These are phyloP conservation scores for Pythium phragmiticola DNA, from an alignment of 352 stramenopile genomes.

Conservation along the genomic window DNA sequence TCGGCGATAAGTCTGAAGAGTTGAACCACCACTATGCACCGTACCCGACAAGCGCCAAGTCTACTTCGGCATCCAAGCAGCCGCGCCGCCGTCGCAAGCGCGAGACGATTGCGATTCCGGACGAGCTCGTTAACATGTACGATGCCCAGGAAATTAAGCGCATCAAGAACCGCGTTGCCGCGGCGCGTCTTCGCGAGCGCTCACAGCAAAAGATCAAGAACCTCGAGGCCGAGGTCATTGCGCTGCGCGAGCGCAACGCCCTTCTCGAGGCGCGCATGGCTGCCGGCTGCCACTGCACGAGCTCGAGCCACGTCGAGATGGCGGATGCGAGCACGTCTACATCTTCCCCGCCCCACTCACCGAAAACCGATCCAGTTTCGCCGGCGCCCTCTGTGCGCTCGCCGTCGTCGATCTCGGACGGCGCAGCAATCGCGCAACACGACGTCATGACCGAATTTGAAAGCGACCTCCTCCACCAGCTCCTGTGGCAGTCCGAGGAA, in stretches of 20 bases:
- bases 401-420: slow-evolving; percentile 21
- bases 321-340: slow-evolving; percentile 1
- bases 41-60: slow-evolving; percentile 21
- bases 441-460: slow-evolving; percentile 27
- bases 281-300: slow-evolving; percentile 31
- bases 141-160: slow-evolving; percentile 46
- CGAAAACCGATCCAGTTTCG: slow-evolving; percentile 9
- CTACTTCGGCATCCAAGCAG: neutral
- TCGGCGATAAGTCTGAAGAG: neutral
- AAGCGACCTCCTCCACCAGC: slow-evolving; percentile 27
- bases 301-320: neutral
- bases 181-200: slow-evolving; percentile 43
- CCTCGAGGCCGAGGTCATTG: slow-evolving; percentile 35
- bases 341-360: neutral
- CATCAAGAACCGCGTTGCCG: slow-evolving; percentile 58
- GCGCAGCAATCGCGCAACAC: slow-evolving; percentile 19
- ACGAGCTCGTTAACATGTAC: slow-evolving; percentile 26
- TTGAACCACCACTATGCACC: slow-evolving; percentile 13
- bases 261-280: slow-evolving; percentile 34
- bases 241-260: slow-evolving; percentile 37
- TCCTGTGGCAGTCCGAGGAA: slow-evolving; percentile 31
- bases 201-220: slow-evolving; percentile 46
- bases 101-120: slow-evolving; percentile 47
- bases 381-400: slow-evolving; percentile 20
- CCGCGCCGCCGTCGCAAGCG: slow-evolving; percentile 44